These are phyloP conservation scores for Leptodontidium sp. DNA, from an alignment of 2,329 filamentous ascomycete species.

Conservation along the genomic window DNA sequence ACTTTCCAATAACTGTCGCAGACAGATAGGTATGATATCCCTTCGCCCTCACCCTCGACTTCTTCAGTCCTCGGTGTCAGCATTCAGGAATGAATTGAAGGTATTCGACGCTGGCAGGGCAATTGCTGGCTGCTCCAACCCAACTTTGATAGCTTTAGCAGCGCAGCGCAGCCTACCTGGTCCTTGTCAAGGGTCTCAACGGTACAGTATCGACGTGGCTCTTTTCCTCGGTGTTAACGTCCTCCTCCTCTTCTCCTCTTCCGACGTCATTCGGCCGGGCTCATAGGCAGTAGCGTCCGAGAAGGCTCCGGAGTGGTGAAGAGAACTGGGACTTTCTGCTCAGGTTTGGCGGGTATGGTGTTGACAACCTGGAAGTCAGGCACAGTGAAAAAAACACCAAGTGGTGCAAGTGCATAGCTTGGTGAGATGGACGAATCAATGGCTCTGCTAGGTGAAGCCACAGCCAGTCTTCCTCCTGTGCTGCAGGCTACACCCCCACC, in stretches of 20 bases:
- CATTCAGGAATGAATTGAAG: background rate
- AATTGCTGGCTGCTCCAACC: background rate
- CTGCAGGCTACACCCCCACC: background rate
- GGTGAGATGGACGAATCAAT: background rate
- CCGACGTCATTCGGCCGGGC: constrained; percentile 16
- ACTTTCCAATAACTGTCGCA: background rate
- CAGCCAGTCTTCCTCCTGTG: no score
- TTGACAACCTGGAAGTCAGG: constrained; percentile 20
- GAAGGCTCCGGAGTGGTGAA: constrained; percentile 20
- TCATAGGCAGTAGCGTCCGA: constrained; percentile 19
- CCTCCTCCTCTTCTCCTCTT: background rate
- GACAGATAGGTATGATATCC: background rate
- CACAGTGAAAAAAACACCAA: constrained; percentile 21
- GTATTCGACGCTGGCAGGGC: background rate
- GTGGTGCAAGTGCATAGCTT: background rate
- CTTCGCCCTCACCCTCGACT: background rate
- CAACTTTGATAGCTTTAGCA: background rate
- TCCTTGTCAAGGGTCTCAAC: background rate
- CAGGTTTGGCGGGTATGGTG: background rate
- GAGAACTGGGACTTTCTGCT: background rate
- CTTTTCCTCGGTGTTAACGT: background rate
- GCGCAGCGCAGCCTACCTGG: background rate
- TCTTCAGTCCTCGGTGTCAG: background rate
- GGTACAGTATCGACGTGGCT: background rate
- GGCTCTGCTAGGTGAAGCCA: background rate